A percentile compares a stretch with the other conserved stretches of the same genome.
Conservation (phyloP, 106 monocot species). For the Ottelia alismoides region DNA sequence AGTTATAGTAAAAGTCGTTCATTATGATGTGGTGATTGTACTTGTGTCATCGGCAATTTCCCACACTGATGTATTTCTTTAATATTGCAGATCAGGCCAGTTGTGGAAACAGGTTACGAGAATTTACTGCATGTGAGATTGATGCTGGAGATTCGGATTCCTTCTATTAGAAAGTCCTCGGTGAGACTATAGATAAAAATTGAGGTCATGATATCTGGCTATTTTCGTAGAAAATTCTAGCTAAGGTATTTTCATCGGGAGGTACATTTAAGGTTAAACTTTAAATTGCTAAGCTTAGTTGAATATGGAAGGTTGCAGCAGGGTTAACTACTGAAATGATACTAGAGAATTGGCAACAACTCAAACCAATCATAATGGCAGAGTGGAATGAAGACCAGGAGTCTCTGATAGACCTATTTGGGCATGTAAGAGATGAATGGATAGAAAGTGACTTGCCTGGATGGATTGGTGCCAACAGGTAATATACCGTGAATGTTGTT, state of each 20-base stretch:
- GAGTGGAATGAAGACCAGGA: constrained; percentile 86
- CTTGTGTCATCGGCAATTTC: too few species aligned
- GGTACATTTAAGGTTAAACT: too few species aligned
- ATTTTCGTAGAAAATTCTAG: too few species aligned
- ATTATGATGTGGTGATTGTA: too few species aligned
- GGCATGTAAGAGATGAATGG: constrained; percentile 93
- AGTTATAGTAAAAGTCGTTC: too few species aligned
- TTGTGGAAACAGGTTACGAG: constrained; percentile 98
- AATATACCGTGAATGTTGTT: too few species aligned
- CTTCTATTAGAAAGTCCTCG: constrained; percentile 57
- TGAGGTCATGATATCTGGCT: constrained; percentile 1
- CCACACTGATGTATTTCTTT: too few species aligned
- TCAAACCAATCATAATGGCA: constrained; percentile 81
- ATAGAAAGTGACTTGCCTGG: constrained; percentile 65
- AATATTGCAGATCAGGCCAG: constrained; percentile 82
- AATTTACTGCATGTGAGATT: constrained; percentile 89
- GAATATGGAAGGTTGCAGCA: constrained; percentile 60
- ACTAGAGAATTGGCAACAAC: constrained; percentile 61
- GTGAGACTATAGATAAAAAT: too few species aligned
- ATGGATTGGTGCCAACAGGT: constrained; percentile 99
- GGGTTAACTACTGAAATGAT: constrained; percentile 58
- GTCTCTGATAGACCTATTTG: constrained; percentile 72
- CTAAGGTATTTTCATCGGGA: too few species aligned
- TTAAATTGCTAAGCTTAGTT: background rate
- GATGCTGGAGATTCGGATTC: constrained; percentile 63